Conservation (phyloP, 352 stramenopile genomes). For the Globisporangium canariense region DNA sequence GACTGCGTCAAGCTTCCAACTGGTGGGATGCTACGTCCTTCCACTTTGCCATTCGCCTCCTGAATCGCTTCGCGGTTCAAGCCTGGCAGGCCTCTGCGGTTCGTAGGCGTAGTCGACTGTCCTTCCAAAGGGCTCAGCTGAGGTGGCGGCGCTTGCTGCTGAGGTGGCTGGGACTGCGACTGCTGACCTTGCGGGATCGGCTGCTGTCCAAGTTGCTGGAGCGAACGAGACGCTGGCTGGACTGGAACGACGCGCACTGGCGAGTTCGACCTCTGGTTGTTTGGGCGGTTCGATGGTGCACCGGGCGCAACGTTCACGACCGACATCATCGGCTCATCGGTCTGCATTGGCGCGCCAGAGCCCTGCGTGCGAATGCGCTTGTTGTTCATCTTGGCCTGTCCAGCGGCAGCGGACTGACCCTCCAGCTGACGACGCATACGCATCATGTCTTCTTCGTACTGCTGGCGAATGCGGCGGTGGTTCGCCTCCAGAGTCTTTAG, state of each 20-base stretch:
- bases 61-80: constrained; percentile 54
- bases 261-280: constrained; percentile 41
- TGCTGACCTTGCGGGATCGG: constrained; percentile 33
- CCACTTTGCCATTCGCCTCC: constrained; percentile 54
- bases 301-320: constrained; percentile 42
- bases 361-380: constrained; percentile 55
- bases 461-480: constrained; percentile 76
- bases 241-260: constrained; percentile 67
- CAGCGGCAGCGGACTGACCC: constrained; percentile 28
- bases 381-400: constrained; percentile 37
- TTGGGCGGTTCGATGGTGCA: constrained; percentile 43
- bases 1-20: constrained; percentile 28
- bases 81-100: constrained; percentile 47
- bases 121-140: constrained; percentile 63
- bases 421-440: constrained; percentile 81
- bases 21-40: constrained; percentile 24
- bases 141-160: constrained; percentile 27
- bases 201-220: constrained; percentile 62
- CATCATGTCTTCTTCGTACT: constrained; percentile 85
- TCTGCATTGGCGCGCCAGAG: constrained; percentile 30
- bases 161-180: constrained; percentile 17
- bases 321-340: constrained; percentile 62
- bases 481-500: constrained; percentile 82
- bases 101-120: constrained; percentile 51
- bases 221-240: constrained; percentile 62